Evolutionary conservation across 2,329 filamentous ascomycete genomes (phyloP).

Genomic region (Penicillium sclerotigenum): DNA sequence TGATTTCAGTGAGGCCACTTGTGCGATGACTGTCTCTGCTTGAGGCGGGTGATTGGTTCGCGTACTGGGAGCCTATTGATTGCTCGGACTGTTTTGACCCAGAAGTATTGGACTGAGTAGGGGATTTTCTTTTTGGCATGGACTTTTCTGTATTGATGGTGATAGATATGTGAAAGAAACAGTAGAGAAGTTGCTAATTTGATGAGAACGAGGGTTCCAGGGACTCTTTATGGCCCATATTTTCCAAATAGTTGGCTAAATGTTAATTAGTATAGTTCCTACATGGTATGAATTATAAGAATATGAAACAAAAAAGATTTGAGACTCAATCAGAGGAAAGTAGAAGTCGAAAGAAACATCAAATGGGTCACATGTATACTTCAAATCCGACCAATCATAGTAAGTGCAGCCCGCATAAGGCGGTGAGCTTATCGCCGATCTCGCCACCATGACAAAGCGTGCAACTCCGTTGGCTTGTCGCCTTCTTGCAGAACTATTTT

Average conservation of each 20-base stretch:
- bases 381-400: not conserved
- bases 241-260: not conserved
- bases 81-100: not conserved
- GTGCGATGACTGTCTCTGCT: not conserved
- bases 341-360: conserved; percentile 1
- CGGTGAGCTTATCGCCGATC: conserved; percentile 34
- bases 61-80: not conserved
- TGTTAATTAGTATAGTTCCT: not conserved
- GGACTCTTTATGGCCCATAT: not conserved
- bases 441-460: conserved; percentile 37
- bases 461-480: conserved; percentile 16
- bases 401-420: conserved; percentile 2
- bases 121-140: not conserved
- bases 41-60: not conserved
- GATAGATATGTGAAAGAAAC: not conserved
- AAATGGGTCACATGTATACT: not conserved
- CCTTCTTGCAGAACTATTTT: conserved; percentile 7
- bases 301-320: not conserved
- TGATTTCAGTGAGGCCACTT: not conserved
- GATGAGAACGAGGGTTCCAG: not conserved
- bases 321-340: not conserved
- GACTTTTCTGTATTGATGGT: too few relatives aligned
- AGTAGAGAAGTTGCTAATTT: not conserved
- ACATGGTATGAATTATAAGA: not conserved
- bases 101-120: not conserved